Evolutionary conservation across 352 stramenopile genomes (phyloP).

Genomic region (Pythium folliculosum): DNA sequence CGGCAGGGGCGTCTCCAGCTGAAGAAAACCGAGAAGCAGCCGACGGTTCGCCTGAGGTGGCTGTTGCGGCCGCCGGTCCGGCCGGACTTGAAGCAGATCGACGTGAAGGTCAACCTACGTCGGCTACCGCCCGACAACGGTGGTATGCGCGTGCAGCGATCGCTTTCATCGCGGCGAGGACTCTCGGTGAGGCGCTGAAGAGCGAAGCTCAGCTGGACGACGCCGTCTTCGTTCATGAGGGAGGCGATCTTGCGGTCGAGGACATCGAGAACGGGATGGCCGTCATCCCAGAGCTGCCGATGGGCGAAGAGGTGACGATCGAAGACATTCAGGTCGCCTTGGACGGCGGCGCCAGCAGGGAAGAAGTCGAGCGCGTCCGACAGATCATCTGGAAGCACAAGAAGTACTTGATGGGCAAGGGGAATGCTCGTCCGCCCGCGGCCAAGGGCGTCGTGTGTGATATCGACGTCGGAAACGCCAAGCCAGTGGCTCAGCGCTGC

Average conservation of each 20-base stretch:
- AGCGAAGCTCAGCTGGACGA: slow-evolving; percentile 1
- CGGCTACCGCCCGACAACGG: too few species aligned
- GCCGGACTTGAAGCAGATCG: not conserved
- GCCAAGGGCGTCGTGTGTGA: slow-evolving; percentile 33
- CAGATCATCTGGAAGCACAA: slow-evolving; percentile 24
- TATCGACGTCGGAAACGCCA: slow-evolving; percentile 32
- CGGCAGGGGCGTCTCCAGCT: too few species aligned
- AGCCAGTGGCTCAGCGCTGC: slow-evolving; percentile 22
- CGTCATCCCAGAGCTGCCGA: slow-evolving; percentile 25
- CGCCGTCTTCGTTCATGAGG: slow-evolving; percentile 20
- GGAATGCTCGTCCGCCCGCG: slow-evolving; percentile 21
- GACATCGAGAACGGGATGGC: slow-evolving; percentile 23
- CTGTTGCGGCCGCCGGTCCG: too few species aligned
- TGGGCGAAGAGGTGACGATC: not conserved
- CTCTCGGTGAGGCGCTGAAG: not conserved
- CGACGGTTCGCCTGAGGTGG: too few species aligned
- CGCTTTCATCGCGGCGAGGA: not conserved
- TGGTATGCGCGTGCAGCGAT: not conserved
- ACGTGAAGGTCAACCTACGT: not conserved
- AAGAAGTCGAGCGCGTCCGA: slow-evolving; percentile 22
- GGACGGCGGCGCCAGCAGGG: not conserved
- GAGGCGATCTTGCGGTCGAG: slow-evolving; percentile 11
- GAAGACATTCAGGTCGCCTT: not conserved
- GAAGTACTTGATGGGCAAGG: slow-evolving; percentile 33
- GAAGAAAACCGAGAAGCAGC: not conserved